phyloP scores from a whole-genome alignment of 352 stramenopile genomes.

The Phytophthora constricta region DNA sequence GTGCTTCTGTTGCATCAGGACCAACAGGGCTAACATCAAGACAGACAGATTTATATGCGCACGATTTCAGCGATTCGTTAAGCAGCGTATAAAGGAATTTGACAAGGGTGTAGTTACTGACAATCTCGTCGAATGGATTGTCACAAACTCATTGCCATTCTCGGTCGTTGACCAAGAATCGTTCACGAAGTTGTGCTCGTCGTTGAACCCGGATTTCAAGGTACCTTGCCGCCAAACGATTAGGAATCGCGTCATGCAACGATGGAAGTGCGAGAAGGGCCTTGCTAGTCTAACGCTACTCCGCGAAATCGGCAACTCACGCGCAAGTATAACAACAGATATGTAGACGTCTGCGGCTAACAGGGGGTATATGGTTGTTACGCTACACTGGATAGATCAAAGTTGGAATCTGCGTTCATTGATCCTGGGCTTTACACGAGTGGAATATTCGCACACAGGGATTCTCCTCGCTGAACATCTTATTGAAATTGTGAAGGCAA shows the following conservation, averaged over 20 bases:
- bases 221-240: slow-evolving; percentile 10
- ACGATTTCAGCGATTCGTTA: too few relatives aligned
- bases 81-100: too few relatives aligned
- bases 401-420: slow-evolving; percentile 11
- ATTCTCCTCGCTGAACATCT: slow-evolving; percentile 3
- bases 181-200: slow-evolving; percentile 12
- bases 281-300: neutral
- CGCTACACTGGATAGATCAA: slow-evolving; percentile 26
- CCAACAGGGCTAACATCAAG: too few relatives aligned
- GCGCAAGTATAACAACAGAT: slow-evolving; percentile 18
- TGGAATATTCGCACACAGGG: slow-evolving; percentile 14
- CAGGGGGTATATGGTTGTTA: slow-evolving; percentile 27
- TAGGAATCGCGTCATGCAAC: neutral
- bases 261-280: slow-evolving; percentile 12
- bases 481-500: slow-evolving; percentile 12
- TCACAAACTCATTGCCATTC: slow-evolving; percentile 10
- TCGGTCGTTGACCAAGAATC: slow-evolving; percentile 8
- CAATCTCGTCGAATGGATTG: slow-evolving; percentile 15
- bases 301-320: neutral
- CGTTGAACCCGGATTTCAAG: slow-evolving; percentile 1
- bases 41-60: too few relatives aligned
- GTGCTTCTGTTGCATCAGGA: too few relatives aligned
- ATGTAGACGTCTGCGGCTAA: slow-evolving; percentile 30
- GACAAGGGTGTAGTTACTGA: too few relatives aligned
- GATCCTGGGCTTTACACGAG: slow-evolving; percentile 21